These are phyloP conservation scores for Plasmodium gonderi DNA, from an alignment of 169 alveolate species.

Conservation along the genomic window DNA sequence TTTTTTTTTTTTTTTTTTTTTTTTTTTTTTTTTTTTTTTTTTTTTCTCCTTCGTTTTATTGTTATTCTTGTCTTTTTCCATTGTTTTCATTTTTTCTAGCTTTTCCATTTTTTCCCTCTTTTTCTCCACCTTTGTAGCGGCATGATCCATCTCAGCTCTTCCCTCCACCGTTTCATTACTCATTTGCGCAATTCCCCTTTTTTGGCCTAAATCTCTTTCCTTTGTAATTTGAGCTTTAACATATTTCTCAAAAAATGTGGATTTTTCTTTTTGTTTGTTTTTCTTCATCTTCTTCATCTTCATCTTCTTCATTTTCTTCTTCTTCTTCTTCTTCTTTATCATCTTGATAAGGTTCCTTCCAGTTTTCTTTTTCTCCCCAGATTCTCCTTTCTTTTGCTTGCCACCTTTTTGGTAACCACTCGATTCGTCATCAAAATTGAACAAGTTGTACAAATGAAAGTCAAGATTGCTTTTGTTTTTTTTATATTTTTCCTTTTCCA, in stretches of 20 bases:
- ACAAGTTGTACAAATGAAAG: slow-evolving; percentile 21
- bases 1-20: not conserved
- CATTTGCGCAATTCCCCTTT: no score
- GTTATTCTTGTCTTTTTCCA: not conserved
- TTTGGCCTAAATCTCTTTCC: not conserved
- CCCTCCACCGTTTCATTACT: no score
- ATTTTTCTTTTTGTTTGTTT: not conserved
- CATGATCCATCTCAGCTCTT: no score
- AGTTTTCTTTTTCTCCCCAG: not conserved
- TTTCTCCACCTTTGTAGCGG: no score
- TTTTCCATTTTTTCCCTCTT: not conserved
- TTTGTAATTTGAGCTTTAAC: not conserved
- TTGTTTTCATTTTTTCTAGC: not conserved
- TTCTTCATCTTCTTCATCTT: not conserved
- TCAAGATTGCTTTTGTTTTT: slow-evolving; percentile 64
- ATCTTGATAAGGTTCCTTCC: not conserved
- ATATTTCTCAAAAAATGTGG: not conserved
- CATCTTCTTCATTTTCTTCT: not conserved
- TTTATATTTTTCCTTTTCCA: slow-evolving; percentile 64
- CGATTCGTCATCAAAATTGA: slow-evolving; percentile 3
- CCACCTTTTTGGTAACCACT: not conserved
- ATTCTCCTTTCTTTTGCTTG: no score
- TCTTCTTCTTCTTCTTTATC: not conserved
- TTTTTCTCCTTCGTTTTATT: not conserved
- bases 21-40: not conserved